Base-by-base conservation (phyloP, 164 flowering plant species). In the Protea cynaroides region DNA sequence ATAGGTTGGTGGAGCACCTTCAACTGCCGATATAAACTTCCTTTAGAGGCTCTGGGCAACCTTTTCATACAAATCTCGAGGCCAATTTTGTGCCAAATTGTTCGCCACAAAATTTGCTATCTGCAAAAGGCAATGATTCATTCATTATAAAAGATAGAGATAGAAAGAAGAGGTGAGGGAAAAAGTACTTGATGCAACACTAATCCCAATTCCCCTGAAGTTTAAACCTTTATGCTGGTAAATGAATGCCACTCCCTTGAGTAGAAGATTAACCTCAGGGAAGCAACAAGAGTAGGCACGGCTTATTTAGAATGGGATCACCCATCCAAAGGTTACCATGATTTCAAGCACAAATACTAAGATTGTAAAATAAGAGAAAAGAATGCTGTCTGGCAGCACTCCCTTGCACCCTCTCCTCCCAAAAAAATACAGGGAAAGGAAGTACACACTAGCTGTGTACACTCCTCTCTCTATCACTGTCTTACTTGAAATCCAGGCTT, bases 101-200 rank as follows among this genome's bases (percentile, higher is more conserved):
- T 81, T 88, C 3, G 96, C 96, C 49, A 92, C 86, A 58, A 92
- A 86, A 60, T 77, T 85, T 14, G 86, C 91, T 71, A 92, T 92
- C 96, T 92, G 96, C 80, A 76, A 59, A 50, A 23, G 52, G 23
- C 68, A 43, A 53, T 1, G 3, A 36, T 37, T 12, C 22, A 46
- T 34, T 58, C 49, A 52, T 71, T 53, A 54, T 3, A 8, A 5
- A 40, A 15, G 24, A 25, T 8, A 40, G 52, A 29, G 7, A 40
- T 15, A 21, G 7, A 22, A 17, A 7, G 25, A n/a, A n/a, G n/a
- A n/a, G n/a, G n/a, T n/a, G 7, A 3, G 18, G 43, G 4, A 25
- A 12, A 13, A 29, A 49, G 10, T 5, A 23, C 19, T 4, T 14
- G 6, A 3, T 7, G 22, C 18, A 57, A 17, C 19, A 44, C 53